Percentiles rank a stretch among this genome's conserved stretches.
Evolutionary conservation across 768 basidiomycete genomes (phyloP).

Genomic region (Paxillus involutus): DNA sequence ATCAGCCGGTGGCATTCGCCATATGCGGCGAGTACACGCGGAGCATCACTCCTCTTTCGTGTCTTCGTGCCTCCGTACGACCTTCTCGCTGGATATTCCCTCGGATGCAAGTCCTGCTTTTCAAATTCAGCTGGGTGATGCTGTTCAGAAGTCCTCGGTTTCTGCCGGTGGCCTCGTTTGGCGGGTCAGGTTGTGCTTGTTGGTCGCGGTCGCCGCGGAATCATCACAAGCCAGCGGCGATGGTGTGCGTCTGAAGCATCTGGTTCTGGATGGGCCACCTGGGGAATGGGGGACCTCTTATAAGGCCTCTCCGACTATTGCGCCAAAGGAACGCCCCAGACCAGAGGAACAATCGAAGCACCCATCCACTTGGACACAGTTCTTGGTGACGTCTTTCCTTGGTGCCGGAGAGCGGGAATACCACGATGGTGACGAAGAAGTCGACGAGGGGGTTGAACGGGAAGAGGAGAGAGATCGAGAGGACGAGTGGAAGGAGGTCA

Average conservation of each 20-base stretch:
- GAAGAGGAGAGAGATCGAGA: conserved; percentile 55
- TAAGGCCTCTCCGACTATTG: conserved; percentile 55
- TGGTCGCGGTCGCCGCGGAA: conserved; percentile 71
- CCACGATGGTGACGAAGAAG: conserved; percentile 52
- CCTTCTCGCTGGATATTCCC: conserved; percentile 91
- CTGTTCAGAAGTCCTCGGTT: conserved; percentile 16
- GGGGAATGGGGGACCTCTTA: conserved; percentile 77
- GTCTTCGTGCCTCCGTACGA: conserved; percentile 68
- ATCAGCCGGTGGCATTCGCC: conserved; percentile 44
- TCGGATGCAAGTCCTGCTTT: conserved; percentile 90
- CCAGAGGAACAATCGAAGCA: neutral
- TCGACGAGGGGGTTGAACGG: conserved; percentile 34
- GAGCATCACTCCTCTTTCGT: conserved; percentile 83
- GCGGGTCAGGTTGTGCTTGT: conserved; percentile 82
- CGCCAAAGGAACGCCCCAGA: conserved; percentile 53
- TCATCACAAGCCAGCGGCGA: conserved; percentile 45
- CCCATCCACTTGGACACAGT: conserved; percentile 36
- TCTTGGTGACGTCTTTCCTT: conserved; percentile 39
- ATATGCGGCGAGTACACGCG: conserved; percentile 76
- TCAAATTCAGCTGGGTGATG: conserved; percentile 53
- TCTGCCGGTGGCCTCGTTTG: conserved; percentile 79
- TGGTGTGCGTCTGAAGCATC: conserved; percentile 51
- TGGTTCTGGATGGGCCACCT: conserved; percentile 55
- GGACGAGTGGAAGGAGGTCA: conserved; percentile 64
- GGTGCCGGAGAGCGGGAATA: conserved; percentile 47